Evolutionary conservation across 1,139 yeast species (phyloP).

Genomic region (Scheffersomyces parashehatae): DNA sequence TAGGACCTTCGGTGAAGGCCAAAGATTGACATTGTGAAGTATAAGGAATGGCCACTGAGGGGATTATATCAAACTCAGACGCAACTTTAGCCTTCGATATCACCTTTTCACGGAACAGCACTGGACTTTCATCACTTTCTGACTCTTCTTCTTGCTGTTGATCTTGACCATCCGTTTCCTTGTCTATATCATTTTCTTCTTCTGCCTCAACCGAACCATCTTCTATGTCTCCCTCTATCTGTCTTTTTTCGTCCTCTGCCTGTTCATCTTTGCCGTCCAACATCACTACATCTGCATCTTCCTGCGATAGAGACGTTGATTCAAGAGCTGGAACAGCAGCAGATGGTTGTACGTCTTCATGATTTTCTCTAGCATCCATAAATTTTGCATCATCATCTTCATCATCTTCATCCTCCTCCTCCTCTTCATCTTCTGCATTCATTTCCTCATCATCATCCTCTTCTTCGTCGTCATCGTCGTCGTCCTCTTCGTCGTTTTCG

Average conservation of each 20-base stretch:
- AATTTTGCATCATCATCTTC: slow-evolving; percentile 16
- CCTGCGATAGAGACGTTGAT: neutral
- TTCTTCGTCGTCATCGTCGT: slow-evolving; percentile 13
- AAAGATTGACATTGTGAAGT: slow-evolving; percentile 72
- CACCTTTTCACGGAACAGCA: slow-evolving; percentile 36
- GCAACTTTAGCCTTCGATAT: slow-evolving; percentile 47
- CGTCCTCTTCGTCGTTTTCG: slow-evolving; percentile 14
- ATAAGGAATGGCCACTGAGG: slow-evolving; percentile 74
- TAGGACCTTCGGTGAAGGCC: slow-evolving; percentile 78
- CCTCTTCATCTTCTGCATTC: slow-evolving; percentile 14
- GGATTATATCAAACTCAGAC: slow-evolving; percentile 56
- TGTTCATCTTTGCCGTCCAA: slow-evolving; percentile 6
- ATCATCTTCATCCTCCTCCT: slow-evolving; percentile 11
- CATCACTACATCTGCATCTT: slow-evolving; percentile 6
- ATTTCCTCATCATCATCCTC: slow-evolving; percentile 12
- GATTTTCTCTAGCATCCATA: slow-evolving; percentile 21
- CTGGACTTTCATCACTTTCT: slow-evolving; percentile 7
- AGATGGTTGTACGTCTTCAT: neutral
- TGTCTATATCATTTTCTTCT: slow-evolving; percentile 3
- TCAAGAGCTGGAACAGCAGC: neutral
- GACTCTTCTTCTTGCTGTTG: slow-evolving; percentile 3
- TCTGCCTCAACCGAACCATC: slow-evolving; percentile 4
- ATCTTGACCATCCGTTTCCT: slow-evolving; percentile 1
- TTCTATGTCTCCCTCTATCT: slow-evolving; percentile 6
- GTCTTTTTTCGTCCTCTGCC: slow-evolving; percentile 5